These are phyloP conservation scores for Niveomyces coronatus DNA, from an alignment of 2,329 filamentous ascomycete species.

Conservation along the genomic window DNA sequence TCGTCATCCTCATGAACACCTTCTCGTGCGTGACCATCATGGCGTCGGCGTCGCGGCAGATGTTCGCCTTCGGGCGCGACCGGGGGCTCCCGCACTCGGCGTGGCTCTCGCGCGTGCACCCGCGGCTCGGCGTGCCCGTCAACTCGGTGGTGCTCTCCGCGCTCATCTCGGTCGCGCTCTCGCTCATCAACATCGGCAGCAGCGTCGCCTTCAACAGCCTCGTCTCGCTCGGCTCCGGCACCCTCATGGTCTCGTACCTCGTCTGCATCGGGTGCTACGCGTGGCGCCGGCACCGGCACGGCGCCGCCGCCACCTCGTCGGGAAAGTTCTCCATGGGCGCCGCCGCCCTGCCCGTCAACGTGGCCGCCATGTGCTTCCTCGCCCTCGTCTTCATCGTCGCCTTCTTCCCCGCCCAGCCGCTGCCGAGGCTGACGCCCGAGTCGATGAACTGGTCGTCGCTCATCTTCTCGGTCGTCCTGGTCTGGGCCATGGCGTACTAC, in stretches of 20 bases:
- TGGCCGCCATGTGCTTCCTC: conserved; percentile 32
- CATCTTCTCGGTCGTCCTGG: conserved; percentile 29
- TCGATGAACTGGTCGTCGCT: conserved; percentile 41
- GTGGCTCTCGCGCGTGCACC: conserved; percentile 48
- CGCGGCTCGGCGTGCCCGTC: conserved; percentile 46
- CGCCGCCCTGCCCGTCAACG: conserved; percentile 30
- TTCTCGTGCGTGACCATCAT: conserved; percentile 15
- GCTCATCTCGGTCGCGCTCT: conserved; percentile 31
- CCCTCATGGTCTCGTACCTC: conserved; percentile 41
- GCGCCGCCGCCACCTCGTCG: conserved; percentile 10
- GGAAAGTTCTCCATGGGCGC: conserved; percentile 26
- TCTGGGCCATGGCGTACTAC: conserved; percentile 30
- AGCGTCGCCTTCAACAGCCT: conserved; percentile 41
- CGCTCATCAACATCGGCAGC: conserved; percentile 41
- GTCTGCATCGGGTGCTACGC: conserved; percentile 35
- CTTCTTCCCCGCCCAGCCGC: conserved; percentile 33
- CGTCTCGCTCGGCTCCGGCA: conserved; percentile 38
- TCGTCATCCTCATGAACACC: conserved; percentile 14
- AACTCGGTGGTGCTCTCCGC: conserved; percentile 44
- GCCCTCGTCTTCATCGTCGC: conserved; percentile 35
- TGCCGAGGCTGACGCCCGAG: conserved; percentile 20
- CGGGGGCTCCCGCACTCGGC: conserved; percentile 42
- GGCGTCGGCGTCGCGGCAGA: conserved; percentile 17
- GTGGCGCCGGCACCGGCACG: conserved; percentile 25
- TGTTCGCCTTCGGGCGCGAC: conserved; percentile 22